Base-by-base conservation (phyloP, 768 basidiomycete species). In the Obba rivulosa region DNA sequence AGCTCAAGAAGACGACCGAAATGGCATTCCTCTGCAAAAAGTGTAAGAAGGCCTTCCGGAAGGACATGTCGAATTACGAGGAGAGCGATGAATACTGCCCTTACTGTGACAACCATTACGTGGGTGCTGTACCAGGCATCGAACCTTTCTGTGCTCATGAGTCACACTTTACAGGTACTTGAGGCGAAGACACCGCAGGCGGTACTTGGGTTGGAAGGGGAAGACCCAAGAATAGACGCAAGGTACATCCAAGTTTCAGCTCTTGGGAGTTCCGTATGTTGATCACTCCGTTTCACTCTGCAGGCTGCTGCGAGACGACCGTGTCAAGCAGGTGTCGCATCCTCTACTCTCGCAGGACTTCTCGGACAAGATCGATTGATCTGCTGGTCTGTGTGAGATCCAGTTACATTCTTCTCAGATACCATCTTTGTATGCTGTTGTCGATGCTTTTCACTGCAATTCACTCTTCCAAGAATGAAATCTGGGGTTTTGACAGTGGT, bases 41-140 rank as follows among this genome's bases (percentile, higher is more conserved):
- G 66, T 91, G 89, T 72, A 90, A 88, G 66, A 96, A 95, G 70
- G 92, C 92, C 3, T 98, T 99, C 63, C 72, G 94, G 55, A 98
- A 99, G 71, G 92, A 97, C 67, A 93, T 97, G 92, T 54, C 74
- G 0, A 68, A 66, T 7, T 98, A 91, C 60, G 95, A 98, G 58
- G 95, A 99, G 65, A 92, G 92, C 61, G 94, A 98, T 64, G 96
- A 99, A 67, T 98, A 85, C 63, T 98, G 96, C 63, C 96, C 95
- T 0, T 87, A 96, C 67, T 97, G 96, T 62, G 96, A 97, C 68
- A 98, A 98, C 63, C 94, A 94, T 63, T 99, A 94, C 65, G 96
- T 95, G 62, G 58, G 87, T 73, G n/a, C 41, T 21, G 37, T 20
- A 47, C 43, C 31, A 4, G 3, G 13, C 21, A 9, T 45, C 28